A percentile compares a stretch with the other conserved stretches of the same genome.
These are phyloP conservation scores for Thraustotheca clavata DNA, from an alignment of 352 stramenopile genomes.

Conservation along the genomic window DNA sequence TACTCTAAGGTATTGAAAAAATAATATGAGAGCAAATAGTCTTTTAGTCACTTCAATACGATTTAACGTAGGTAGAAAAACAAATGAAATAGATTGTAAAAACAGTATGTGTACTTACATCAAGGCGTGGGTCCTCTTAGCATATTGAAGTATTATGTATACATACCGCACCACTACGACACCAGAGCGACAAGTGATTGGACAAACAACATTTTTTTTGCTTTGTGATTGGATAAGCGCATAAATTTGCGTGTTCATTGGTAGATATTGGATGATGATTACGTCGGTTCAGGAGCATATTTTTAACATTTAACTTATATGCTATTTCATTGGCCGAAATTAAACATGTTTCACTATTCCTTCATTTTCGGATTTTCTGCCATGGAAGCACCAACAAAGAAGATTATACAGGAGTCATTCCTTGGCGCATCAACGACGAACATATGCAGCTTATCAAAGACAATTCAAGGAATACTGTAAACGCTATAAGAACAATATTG, in stretches of 20 bases:
- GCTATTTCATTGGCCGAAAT: not conserved
- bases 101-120: no score
- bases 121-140: no score
- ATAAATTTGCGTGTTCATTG: no score
- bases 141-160: no score
- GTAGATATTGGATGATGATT: not conserved
- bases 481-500: no score
- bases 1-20: no score
- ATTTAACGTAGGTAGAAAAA: no score
- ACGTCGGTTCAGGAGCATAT: not conserved
- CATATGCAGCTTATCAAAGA: not conserved
- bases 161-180: not conserved
- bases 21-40: no score
- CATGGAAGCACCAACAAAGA: not conserved
- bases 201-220: no score
- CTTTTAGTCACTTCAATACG: no score
- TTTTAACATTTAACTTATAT: conserved; percentile 11
- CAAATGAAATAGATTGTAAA: no score
- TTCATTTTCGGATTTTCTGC: not conserved
- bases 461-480: not conserved
- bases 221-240: no score
- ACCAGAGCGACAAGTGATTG: conserved; percentile 1
- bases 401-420: not conserved
- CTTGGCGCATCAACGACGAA: not conserved
- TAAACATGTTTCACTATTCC: not conserved